Conservation (phyloP, 352 stramenopile species). For the Phytophthora hibernalis region DNA sequence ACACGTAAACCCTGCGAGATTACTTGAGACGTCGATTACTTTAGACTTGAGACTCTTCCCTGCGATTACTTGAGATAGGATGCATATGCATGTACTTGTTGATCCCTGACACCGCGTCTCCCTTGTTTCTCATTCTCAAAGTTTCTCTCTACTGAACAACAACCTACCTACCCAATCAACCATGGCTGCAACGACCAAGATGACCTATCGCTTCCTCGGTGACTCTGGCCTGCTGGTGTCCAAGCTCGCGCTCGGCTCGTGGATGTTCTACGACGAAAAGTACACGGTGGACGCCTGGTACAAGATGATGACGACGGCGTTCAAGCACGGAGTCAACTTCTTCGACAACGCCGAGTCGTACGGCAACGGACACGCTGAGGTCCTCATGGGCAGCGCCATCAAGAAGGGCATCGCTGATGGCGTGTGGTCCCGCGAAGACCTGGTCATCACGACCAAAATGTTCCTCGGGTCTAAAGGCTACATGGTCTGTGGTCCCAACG, state of each 20-base stretch:
- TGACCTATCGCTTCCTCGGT: slow-evolving; percentile 57
- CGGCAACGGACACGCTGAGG: slow-evolving; percentile 29
- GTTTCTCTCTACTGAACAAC: no score
- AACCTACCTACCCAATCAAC: no score
- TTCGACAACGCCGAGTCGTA: no score
- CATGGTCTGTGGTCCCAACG: slow-evolving; percentile 31
- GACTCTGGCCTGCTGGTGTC: slow-evolving; percentile 49
- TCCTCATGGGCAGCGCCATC: slow-evolving; percentile 52
- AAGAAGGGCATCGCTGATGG: slow-evolving; percentile 43
- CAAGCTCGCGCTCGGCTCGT: no score
- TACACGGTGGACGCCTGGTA: no score
- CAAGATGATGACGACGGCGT: slow-evolving; percentile 28
- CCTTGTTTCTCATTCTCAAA: no score
- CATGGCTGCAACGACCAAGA: slow-evolving; percentile 25
- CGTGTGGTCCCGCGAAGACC: slow-evolving; percentile 52
- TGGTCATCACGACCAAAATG: slow-evolving; percentile 70
- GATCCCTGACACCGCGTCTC: no score
- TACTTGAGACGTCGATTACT: no score
- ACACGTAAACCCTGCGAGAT: no score
- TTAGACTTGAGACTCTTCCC: no score
- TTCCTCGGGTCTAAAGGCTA: slow-evolving; percentile 41
- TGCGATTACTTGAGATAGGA: no score
- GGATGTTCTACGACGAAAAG: slow-evolving; percentile 46
- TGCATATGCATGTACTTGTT: no score
- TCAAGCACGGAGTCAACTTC: slow-evolving; percentile 28